Percentiles rank a stretch among this genome's conserved stretches.
Conservation (phyloP, 345 rosid species). For the Camelina laxa region DNA sequence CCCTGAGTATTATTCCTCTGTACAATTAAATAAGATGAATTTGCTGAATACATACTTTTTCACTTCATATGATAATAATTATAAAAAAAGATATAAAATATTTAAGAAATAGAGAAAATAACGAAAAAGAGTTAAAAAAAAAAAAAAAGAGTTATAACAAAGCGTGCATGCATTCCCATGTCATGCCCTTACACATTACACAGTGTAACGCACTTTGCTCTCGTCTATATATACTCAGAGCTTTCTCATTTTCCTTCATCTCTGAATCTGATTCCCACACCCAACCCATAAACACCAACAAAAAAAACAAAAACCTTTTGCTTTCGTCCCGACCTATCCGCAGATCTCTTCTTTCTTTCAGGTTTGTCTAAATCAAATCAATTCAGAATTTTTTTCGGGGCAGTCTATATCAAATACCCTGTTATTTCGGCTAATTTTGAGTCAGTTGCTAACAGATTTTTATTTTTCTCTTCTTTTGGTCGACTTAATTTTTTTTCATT, state of each 20-base stretch:
- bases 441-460: conserved; percentile 7
- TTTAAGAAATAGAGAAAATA: neutral
- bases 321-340: neutral
- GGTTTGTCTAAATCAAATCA: conserved; percentile 22
- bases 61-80: too few species aligned
- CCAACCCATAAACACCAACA: too few species aligned
- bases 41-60: neutral
- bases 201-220: conserved; percentile 5
- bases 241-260: conserved; percentile 9
- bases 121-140: neutral
- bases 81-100: too few species aligned
- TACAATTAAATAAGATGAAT: neutral
- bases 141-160: neutral
- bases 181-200: neutral
- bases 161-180: conserved; percentile 6
- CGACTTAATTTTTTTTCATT: neutral
- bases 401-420: conserved; percentile 16
- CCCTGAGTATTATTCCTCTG: neutral
- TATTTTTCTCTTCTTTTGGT: conserved; percentile 3
- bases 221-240: conserved; percentile 15
- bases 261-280: conserved; percentile 27
- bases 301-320: too few species aligned
- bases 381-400: neutral
- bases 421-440: conserved; percentile 9
- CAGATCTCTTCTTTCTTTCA: conserved; percentile 7